Evolutionary conservation across 2,329 filamentous ascomycete genomes (phyloP), one percentile per base, ranked within the genome.

Genomic region (Aspergillus carbonarius): DNA sequence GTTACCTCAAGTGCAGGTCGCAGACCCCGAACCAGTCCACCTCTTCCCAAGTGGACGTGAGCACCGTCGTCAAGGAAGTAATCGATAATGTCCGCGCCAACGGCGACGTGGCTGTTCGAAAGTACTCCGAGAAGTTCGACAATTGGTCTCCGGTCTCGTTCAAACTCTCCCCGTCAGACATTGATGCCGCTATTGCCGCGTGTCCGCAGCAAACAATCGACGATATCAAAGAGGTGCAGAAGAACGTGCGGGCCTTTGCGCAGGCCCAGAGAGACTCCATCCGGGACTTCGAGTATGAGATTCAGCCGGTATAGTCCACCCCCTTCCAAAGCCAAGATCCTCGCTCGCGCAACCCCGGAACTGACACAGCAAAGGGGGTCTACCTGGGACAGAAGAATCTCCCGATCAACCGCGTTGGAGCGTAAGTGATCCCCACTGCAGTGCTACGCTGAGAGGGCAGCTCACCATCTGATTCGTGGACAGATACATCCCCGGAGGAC

Each of bases 121-220:
- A 63, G 1, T 84, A 83, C 66, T 81, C 78, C 1, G 76, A 82
- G 54, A 80, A 82, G 60, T 85, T 84, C 57, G 82, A 84, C 66
- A 79, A 80, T 57, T 85, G 82, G 82, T 75, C 74, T 1, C 82
- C 82, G 0, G 35, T 66, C 0, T 77, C 74, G 1, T 84, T 83
- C 73, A 80, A 78, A 60, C 76, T 84, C 3, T 81, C 79, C 0
- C 55, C 68, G 2, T 63, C 63, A 1, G 72, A 83, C 17, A 83
- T 83, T 39, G 67, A 79, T 10, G 68, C 75, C 1, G 72, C 75
- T 37, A 79, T 83, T n/a, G 66, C 76, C 1, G 68, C 72, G 15
- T 76, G 82, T 0, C 73, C 80, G 0, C 63, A 72, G 9, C 82
- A 84, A 65, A 79, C 76, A 66, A 74, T 86, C 73, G 63, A 73